Evolutionary conservation across 1,284 basidiomycete species (phyloP).

Genomic region (Athelia sp.): DNA sequence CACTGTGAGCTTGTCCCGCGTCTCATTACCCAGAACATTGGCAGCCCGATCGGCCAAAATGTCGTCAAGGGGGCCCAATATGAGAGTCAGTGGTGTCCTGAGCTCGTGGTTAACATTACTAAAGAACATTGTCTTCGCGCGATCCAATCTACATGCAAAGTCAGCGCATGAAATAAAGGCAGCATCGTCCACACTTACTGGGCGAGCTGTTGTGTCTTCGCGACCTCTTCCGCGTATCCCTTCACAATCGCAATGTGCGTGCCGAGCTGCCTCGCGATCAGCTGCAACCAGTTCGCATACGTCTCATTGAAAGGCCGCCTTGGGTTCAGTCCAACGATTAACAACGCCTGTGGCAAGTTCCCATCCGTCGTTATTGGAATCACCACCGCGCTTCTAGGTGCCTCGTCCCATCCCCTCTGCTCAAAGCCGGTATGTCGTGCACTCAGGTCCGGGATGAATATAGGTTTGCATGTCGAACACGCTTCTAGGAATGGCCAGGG

Average conservation of each 20-base stretch:
- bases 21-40: constrained; percentile 7
- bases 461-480: too few relatives aligned
- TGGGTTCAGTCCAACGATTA: constrained; percentile 18
- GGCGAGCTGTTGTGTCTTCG: constrained; percentile 19
- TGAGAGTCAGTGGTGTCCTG: constrained; percentile 23
- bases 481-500: too few relatives aligned
- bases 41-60: constrained; percentile 4
- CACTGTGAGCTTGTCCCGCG: constrained; percentile 17
- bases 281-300: constrained; percentile 15
- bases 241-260: constrained; percentile 13
- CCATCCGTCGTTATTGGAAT: constrained; percentile 15
- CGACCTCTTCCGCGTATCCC: constrained; percentile 16
- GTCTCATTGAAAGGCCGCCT: constrained; percentile 16
- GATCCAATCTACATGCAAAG: constrained; percentile 17
- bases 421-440: too few relatives aligned
- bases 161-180: too few relatives aligned
- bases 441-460: too few relatives aligned
- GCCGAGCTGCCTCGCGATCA: constrained; percentile 11
- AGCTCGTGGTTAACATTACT: constrained; percentile 26
- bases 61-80: constrained; percentile 22
- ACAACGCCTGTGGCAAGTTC: constrained; percentile 11
- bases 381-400: constrained; percentile 15
- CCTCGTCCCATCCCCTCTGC: constrained; percentile 17
- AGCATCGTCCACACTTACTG: too few relatives aligned
- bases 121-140: constrained; percentile 27